phyloP scores from a whole-genome alignment of 2,329 filamentous ascomycete species.

The Teratosphaeria viscida region DNA sequence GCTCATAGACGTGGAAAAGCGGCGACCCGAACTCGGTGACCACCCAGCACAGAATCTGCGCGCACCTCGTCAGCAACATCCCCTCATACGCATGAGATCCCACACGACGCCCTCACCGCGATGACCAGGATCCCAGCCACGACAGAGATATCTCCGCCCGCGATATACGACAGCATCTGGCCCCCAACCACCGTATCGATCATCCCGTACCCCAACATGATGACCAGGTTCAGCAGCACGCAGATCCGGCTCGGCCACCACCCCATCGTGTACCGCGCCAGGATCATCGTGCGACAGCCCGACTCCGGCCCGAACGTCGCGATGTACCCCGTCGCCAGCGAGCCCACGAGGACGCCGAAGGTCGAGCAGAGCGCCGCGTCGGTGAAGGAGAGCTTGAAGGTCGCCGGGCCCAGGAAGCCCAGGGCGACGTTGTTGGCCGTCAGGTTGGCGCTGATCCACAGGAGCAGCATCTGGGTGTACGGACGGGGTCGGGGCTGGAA shows the following conservation, averaged over 20 bases:
- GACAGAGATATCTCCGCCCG: not conserved
- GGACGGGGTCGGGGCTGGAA: not conserved
- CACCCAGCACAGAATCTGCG: slow-evolving; percentile 7
- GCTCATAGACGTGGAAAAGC: slow-evolving; percentile 58
- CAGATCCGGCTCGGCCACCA: slow-evolving; percentile 33
- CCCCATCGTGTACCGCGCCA: slow-evolving; percentile 34
- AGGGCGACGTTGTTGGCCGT: slow-evolving; percentile 30
- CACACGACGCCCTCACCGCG: not conserved
- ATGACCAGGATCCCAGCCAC: not conserved
- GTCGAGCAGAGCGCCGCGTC: slow-evolving; percentile 31
- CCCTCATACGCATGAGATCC: not conserved
- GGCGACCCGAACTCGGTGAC: slow-evolving; percentile 48
- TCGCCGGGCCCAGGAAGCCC: slow-evolving; percentile 33
- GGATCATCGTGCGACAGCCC: slow-evolving; percentile 34
- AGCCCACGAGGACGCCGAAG: slow-evolving; percentile 28
- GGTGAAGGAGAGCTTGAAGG: slow-evolving; percentile 29
- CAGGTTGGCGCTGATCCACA: slow-evolving; percentile 12
- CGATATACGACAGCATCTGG: slow-evolving; percentile 28
- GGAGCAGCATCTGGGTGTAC: slow-evolving; percentile 8
- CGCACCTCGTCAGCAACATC: slow-evolving; percentile 1
- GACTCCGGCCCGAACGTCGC: slow-evolving; percentile 32
- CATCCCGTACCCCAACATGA: slow-evolving; percentile 34
- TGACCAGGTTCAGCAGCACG: slow-evolving; percentile 32
- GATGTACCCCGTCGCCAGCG: slow-evolving; percentile 30
- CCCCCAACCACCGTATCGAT: slow-evolving; percentile 34